Evolutionary conservation across 352 stramenopile species (phyloP).

Genomic region (Pythium diclinum): DNA sequence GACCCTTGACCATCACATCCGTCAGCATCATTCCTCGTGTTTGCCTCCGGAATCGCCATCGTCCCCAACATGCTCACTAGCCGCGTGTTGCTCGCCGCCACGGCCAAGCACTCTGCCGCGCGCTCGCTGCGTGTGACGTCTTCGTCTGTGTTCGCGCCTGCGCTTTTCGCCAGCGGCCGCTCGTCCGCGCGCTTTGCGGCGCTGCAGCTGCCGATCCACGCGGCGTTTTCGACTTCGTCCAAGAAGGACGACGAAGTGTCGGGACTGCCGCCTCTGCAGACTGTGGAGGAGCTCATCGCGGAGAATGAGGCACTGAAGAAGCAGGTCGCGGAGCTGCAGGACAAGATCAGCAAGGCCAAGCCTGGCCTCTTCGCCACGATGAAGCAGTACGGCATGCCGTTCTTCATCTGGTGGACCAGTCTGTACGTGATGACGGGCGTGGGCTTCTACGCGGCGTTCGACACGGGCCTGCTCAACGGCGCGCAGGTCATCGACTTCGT

Average conservation of each 20-base stretch:
- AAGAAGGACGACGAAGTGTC: conserved; percentile 33
- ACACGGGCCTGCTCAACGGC: conserved; percentile 63
- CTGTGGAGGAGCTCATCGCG: conserved; percentile 68
- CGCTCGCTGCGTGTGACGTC: conserved; percentile 26
- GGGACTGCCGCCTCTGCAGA: conserved; percentile 39
- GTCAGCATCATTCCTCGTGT: not conserved
- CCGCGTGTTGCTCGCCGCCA: conserved; percentile 18
- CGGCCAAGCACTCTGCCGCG: conserved; percentile 6
- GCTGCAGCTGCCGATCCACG: conserved; percentile 37
- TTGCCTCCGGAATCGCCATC: not conserved
- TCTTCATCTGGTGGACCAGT: conserved; percentile 79
- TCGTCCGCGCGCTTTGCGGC: not conserved
- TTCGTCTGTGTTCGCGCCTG: conserved; percentile 17
- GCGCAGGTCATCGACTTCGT: conserved; percentile 83
- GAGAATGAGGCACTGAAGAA: conserved; percentile 76
- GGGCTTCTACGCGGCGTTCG: conserved; percentile 77
- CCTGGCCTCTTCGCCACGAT: conserved; percentile 71
- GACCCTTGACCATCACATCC: conserved; percentile 1
- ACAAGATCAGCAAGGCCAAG: conserved; percentile 56
- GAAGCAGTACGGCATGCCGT: conserved; percentile 84
- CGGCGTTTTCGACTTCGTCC: conserved; percentile 47
- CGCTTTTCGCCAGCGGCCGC: conserved; percentile 23
- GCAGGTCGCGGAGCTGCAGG: conserved; percentile 57
- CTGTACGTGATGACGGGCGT: conserved; percentile 71
- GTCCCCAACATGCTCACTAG: conserved; percentile 24